These are phyloP conservation scores for Aspergillus eucalypticola DNA, from an alignment of 2,329 filamentous ascomycete species.

Conservation along the genomic window DNA sequence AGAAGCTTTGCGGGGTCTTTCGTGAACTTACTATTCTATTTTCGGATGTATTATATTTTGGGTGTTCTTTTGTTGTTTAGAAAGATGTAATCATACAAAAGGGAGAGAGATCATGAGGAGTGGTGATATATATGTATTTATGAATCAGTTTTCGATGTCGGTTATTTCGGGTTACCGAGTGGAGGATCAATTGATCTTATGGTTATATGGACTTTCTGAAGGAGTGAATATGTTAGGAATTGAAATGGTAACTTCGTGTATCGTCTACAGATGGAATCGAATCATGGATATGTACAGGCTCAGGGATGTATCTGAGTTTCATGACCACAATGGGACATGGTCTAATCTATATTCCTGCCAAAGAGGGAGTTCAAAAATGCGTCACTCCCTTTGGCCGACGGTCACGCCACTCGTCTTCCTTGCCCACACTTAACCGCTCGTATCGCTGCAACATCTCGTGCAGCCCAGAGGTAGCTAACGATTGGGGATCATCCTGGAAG, in stretches of 20 bases:
- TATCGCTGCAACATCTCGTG: slow-evolving; percentile 28
- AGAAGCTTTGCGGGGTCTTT: neutral
- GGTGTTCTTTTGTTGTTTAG: neutral
- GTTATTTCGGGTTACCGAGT: too few species aligned
- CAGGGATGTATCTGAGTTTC: neutral
- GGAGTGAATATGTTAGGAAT: too few species aligned
- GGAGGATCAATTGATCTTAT: too few species aligned
- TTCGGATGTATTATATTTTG: neutral
- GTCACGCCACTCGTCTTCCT: slow-evolving; percentile 6
- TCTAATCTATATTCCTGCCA: too few species aligned
- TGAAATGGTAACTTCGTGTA: too few species aligned
- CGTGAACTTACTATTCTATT: neutral
- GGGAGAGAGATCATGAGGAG: too few species aligned
- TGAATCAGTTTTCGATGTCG: too few species aligned
- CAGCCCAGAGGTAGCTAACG: slow-evolving; percentile 13
- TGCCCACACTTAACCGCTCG: slow-evolving; percentile 26
- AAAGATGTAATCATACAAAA: neutral
- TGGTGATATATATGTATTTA: too few species aligned
- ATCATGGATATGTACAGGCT: neutral
- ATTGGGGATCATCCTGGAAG: neutral
- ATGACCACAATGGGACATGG: neutral
- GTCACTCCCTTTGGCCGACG: neutral
- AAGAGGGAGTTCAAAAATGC: neutral
- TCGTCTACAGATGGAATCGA: too few species aligned
- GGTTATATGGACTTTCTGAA: too few species aligned